Conservation (phyloP, 2,329 filamentous ascomycete genomes). For the Talaromyces marneffei region DNA sequence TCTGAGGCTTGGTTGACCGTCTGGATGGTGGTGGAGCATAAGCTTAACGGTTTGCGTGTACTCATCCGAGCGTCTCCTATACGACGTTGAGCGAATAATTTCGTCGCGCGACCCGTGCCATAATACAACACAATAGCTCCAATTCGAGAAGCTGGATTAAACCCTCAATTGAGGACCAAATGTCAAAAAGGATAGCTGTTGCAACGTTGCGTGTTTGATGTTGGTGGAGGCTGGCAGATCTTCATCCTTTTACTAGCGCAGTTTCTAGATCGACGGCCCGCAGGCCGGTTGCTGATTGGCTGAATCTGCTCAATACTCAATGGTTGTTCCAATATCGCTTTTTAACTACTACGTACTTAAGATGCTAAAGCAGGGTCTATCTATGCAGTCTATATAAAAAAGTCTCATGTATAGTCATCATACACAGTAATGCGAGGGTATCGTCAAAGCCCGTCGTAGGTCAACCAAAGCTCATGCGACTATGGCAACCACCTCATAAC, state of each 20-base stretch:
- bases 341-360: not conserved
- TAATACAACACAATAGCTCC: not conserved
- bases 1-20: not conserved
- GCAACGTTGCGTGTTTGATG: constrained; percentile 10
- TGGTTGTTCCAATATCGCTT: not conserved
- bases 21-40: not conserved
- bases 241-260: not conserved
- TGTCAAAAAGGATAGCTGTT: not conserved
- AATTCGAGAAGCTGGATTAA: not conserved
- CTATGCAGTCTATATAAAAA: not conserved
- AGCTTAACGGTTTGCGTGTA: constrained; percentile 2
- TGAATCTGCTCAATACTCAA: not conserved
- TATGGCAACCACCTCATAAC: constrained; percentile 62
- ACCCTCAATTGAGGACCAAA: not conserved
- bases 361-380: not conserved
- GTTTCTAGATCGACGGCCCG: not conserved
- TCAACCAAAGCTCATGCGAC: not conserved
- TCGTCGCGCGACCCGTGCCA: not conserved
- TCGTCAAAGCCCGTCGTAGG: constrained; percentile 1
- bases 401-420: not conserved
- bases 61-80: not conserved
- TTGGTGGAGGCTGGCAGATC: constrained; percentile 4
- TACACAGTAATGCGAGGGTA: constrained; percentile 3
- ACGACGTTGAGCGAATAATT: not conserved
- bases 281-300: not conserved